Evolutionary conservation across 495 filamentous ascomycete species (phyloP), one percentile per base, ranked within the genome.

Genomic region (Penicillium parvum): DNA sequence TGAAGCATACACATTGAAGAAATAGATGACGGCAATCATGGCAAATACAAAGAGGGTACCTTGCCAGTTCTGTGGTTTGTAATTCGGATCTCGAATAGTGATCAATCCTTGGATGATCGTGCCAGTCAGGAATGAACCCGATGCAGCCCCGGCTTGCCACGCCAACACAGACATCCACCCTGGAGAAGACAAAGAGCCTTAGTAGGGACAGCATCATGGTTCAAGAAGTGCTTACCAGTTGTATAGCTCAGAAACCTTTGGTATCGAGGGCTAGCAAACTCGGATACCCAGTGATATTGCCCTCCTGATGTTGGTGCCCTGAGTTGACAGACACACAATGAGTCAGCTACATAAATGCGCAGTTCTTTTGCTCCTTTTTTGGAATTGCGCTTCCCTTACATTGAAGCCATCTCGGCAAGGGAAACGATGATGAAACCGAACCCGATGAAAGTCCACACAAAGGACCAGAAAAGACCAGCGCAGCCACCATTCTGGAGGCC

Each of bases 281-380:
- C 74, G 2, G 65, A 72, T 1, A 72, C 68, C 70, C 71, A 74
- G 40, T 74, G 71, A 30, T 73, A 74, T 46, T 74, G 68, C 1
- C 68, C 69, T 19, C 67, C 73, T 3, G 64, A 41, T 0, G 53
- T 56, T 3, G 53, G 53, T 4, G 49, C 49, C n/a, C n/a, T n/a
- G n/a, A n/a, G n/a, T n/a, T n/a, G n/a, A n/a, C n/a, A n/a, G n/a
- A n/a, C n/a, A n/a, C n/a, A n/a, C n/a, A n/a, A n/a, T n/a, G n/a
- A n/a, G n/a, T n/a, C n/a, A n/a, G n/a, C n/a, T n/a, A n/a, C n/a
- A n/a, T n/a, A n/a, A n/a, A n/a, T n/a, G n/a, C n/a, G n/a, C n/a
- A n/a, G n/a, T n/a, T n/a, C n/a, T n/a, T n/a, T n/a, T n/a, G n/a
- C n/a, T n/a, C n/a, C n/a, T n/a, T n/a, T n/a, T n/a, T n/a, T n/a